Percentiles rank a stretch among this genome's conserved stretches.
phyloP scores from a whole-genome alignment of 2,329 filamentous ascomycete genomes.

The Pseudomassariella vexata region DNA sequence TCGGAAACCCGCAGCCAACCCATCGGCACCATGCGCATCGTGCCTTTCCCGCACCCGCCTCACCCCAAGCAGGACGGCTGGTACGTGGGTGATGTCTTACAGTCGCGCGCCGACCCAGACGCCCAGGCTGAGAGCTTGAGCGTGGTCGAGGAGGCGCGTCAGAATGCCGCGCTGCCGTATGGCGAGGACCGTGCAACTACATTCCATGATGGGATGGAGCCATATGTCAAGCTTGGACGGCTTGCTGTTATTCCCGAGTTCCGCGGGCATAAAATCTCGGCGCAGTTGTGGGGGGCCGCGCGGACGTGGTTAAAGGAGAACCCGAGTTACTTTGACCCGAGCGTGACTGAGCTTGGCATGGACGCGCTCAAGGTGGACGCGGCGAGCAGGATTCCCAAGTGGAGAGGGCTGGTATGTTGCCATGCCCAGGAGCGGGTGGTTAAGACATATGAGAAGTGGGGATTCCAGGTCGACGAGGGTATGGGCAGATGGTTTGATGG shows the following conservation, averaged over 20 bases:
- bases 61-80: slow-evolving; percentile 49
- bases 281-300: slow-evolving; percentile 60
- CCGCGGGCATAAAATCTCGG: slow-evolving; percentile 59
- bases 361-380: slow-evolving; percentile 34
- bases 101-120: slow-evolving; percentile 10
- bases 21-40: slow-evolving; percentile 72
- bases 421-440: slow-evolving; percentile 70
- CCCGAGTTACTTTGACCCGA: slow-evolving; percentile 48
- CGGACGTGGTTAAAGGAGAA: slow-evolving; percentile 63
- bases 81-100: slow-evolving; percentile 40
- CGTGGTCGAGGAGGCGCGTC: slow-evolving; percentile 18
- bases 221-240: slow-evolving; percentile 77
- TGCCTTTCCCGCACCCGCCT: slow-evolving; percentile 71
- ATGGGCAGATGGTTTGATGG: slow-evolving; percentile 80
- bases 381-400: slow-evolving; percentile 44
- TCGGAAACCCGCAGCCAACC: slow-evolving; percentile 44
- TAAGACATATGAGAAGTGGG: slow-evolving; percentile 62
- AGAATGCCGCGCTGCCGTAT: slow-evolving; percentile 14
- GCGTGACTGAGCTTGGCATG: slow-evolving; percentile 36
- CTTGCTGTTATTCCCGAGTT: slow-evolving; percentile 64
- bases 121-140: slow-evolving; percentile 8
- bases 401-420: slow-evolving; percentile 70
- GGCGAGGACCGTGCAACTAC: slow-evolving; percentile 39
- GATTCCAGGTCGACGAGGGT: slow-evolving; percentile 66
- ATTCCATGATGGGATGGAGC: slow-evolving; percentile 57